phyloP scores from a whole-genome alignment of 352 stramenopile species.

The Pythium plurisporium region DNA sequence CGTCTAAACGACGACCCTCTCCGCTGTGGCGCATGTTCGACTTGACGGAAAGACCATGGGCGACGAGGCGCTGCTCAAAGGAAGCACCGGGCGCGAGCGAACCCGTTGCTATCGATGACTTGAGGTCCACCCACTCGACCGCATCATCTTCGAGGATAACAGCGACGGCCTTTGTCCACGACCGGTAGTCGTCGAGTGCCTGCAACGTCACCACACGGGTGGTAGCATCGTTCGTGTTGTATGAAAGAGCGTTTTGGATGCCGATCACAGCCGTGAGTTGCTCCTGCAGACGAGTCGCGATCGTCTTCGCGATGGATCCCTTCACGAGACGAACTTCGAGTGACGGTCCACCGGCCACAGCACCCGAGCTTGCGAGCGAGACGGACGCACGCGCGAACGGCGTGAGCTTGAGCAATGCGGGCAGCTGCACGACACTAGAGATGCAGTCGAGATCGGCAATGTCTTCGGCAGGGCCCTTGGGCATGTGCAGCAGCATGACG shows the following conservation, averaged over 20 bases:
- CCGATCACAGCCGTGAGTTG: conserved; percentile 37
- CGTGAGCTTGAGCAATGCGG: conserved; percentile 64
- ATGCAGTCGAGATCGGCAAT: conserved; percentile 50
- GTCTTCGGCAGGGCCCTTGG: conserved; percentile 30
- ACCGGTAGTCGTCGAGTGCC: conserved; percentile 49
- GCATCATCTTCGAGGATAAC: conserved; percentile 38
- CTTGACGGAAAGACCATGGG: background rate
- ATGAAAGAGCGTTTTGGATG: conserved; percentile 56
- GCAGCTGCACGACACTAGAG: conserved; percentile 28
- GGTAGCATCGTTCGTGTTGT: conserved; percentile 28
- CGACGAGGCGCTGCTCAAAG: conserved; percentile 25
- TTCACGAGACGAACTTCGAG: conserved; percentile 19
- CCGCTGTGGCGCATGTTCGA: background rate
- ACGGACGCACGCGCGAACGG: conserved; percentile 47
- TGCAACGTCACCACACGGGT: conserved; percentile 25
- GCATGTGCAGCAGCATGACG: conserved; percentile 57
- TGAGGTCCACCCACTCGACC: conserved; percentile 70
- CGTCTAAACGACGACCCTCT: conserved; percentile 38
- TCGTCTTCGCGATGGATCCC: conserved; percentile 22
- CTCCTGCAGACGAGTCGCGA: conserved; percentile 36
- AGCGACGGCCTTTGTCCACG: conserved; percentile 54
- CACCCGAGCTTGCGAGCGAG: conserved; percentile 26
- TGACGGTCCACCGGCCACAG: conserved; percentile 30
- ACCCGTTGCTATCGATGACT: conserved; percentile 32
- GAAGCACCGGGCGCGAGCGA: conserved; percentile 18